Evolutionary conservation across 108 stramenopile species (phyloP).

Genomic region (Fragilaria crotonensis): DNA sequence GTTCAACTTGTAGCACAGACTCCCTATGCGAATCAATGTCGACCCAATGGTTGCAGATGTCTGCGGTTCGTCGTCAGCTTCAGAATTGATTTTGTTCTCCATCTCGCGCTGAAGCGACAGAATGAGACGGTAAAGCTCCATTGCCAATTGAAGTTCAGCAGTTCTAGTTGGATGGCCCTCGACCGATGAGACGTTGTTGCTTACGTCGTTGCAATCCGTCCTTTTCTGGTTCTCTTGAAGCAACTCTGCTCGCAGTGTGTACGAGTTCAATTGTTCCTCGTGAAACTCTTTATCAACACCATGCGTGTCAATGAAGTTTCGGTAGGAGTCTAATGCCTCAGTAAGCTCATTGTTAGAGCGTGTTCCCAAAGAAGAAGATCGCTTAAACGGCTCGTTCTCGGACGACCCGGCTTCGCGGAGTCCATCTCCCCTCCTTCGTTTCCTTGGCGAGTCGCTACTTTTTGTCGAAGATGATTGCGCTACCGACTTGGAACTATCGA

Average conservation of each 20-base stretch:
- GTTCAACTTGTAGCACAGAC: slow-evolving; percentile 68
- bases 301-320: slow-evolving; percentile 32
- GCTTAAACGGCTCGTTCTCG: slow-evolving; percentile 35
- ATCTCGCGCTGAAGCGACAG: slow-evolving; percentile 36
- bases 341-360: slow-evolving; percentile 34
- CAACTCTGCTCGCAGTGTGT: slow-evolving; percentile 40
- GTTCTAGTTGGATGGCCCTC: slow-evolving; percentile 10
- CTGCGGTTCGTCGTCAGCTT: slow-evolving; percentile 19
- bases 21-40: slow-evolving; percentile 66
- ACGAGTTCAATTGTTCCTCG: slow-evolving; percentile 54
- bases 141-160: slow-evolving; percentile 48
- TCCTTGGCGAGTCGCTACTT: background rate
- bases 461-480: slow-evolving; percentile 1
- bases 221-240: slow-evolving; percentile 7
- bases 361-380: slow-evolving; percentile 23
- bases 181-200: background rate
- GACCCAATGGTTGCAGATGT: slow-evolving; percentile 45
- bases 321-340: slow-evolving; percentile 58
- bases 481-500: slow-evolving; percentile 14
- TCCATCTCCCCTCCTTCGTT: slow-evolving; percentile 8
- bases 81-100: slow-evolving; percentile 6
- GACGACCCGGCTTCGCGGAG: slow-evolving; percentile 3
- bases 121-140: slow-evolving; percentile 54
- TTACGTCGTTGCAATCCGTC: background rate
- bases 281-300: slow-evolving; percentile 31